phyloP scores from a whole-genome alignment of 1,284 basidiomycete genomes.

The Austropuccinia psidii region DNA sequence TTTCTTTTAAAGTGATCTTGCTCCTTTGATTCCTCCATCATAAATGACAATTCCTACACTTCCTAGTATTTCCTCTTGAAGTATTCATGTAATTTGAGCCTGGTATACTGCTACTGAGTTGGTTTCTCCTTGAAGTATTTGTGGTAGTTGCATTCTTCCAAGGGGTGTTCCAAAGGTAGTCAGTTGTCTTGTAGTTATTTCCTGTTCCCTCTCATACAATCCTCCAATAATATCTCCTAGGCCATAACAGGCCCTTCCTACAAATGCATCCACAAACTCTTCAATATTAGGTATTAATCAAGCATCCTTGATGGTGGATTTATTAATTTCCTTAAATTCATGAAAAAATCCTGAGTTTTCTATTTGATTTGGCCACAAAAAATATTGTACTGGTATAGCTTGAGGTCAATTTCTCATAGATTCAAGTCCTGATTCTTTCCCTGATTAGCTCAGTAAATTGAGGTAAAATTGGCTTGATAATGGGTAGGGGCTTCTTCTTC shows the following conservation, averaged over 20 bases:
- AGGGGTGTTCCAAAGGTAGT: slow-evolving; percentile 8
- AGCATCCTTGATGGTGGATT: slow-evolving; percentile 7
- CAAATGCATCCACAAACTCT: slow-evolving; percentile 3
- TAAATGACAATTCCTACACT: too few relatives aligned
- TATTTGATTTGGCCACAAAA: not conserved
- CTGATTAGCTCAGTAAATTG: not conserved
- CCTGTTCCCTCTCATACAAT: not conserved
- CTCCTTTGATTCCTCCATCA: too few relatives aligned
- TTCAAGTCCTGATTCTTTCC: not conserved
- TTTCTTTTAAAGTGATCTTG: too few relatives aligned
- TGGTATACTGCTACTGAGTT: not conserved
- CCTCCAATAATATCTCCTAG: not conserved
- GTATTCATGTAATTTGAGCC: not conserved
- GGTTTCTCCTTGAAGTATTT: too few relatives aligned
- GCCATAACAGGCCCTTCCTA: slow-evolving; percentile 1
- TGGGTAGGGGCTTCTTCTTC: not conserved
- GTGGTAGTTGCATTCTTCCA: not conserved
- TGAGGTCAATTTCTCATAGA: slow-evolving; percentile 1
- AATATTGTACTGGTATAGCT: not conserved
- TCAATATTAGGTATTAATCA: not conserved
- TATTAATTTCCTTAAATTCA: slow-evolving; percentile 1
- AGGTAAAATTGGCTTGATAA: not conserved
- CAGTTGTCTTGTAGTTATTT: not conserved
- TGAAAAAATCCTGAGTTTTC: not conserved
- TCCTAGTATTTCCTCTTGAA: too few relatives aligned